These are phyloP conservation scores for Halteria grandinella DNA, from an alignment of 73 alveolate species.

Conservation along the genomic window DNA sequence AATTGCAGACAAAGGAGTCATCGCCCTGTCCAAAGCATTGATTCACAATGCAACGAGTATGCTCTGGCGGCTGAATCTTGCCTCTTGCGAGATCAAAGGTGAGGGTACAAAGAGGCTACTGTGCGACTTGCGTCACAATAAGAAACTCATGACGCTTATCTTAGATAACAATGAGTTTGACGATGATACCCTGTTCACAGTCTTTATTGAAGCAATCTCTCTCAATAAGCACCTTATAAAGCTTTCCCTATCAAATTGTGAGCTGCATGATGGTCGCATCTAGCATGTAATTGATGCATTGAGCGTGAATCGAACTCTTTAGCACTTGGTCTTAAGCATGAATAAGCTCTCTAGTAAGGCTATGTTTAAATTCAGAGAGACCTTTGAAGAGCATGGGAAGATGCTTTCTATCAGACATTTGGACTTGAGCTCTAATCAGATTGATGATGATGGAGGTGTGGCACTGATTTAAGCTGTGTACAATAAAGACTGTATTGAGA, in stretches of 20 bases:
- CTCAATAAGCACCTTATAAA: background rate
- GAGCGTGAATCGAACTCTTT: background rate
- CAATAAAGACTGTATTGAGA: no score
- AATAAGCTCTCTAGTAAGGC: background rate
- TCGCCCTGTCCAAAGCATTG: background rate
- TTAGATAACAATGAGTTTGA: slow-evolving; percentile 9
- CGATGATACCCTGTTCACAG: slow-evolving; percentile 24
- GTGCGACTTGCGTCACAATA: background rate
- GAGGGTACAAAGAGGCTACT: background rate
- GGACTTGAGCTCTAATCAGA: background rate
- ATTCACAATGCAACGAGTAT: background rate
- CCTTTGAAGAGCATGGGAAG: background rate
- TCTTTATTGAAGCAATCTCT: background rate
- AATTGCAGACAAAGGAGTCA: background rate
- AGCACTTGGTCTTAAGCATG: background rate
- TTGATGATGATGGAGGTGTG: no score
- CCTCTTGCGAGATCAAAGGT: slow-evolving; percentile 1
- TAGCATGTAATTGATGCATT: background rate
- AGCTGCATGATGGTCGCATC: slow-evolving; percentile 20
- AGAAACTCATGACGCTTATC: background rate
- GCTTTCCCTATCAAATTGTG: background rate
- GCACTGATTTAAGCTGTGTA: no score
- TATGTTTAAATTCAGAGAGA: slow-evolving; percentile 13
- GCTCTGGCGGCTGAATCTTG: background rate
- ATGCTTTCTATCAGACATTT: background rate